Evolutionary conservation across 805 yeast species (phyloP).

Genomic region (Lachancea sp.): DNA sequence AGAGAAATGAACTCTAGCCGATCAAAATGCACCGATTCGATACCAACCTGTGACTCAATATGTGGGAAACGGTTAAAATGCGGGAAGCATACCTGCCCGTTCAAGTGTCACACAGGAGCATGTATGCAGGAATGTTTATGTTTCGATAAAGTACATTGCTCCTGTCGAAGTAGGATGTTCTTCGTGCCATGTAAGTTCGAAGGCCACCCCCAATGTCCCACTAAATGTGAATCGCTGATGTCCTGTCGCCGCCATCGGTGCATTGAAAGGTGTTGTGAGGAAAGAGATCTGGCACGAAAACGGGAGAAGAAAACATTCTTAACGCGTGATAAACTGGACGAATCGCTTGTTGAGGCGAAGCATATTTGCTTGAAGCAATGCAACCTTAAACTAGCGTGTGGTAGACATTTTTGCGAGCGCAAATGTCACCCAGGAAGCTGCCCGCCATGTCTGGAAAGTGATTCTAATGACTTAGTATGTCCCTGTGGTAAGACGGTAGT

Average conservation of each 20-base stretch:
- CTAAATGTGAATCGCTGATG: conserved; percentile 66
- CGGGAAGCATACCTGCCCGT: conserved; percentile 64
- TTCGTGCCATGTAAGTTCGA: conserved; percentile 57
- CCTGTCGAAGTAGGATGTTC: conserved; percentile 53
- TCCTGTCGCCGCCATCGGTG: conserved; percentile 83
- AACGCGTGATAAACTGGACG: conserved; percentile 38
- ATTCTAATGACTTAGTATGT: conserved; percentile 72
- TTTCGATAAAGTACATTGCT: conserved; percentile 47
- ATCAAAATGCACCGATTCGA: conserved; percentile 61
- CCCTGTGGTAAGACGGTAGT: conserved; percentile 75
- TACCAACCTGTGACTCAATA: conserved; percentile 62
- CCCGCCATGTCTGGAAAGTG: conserved; percentile 71
- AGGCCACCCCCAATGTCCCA: conserved; percentile 56
- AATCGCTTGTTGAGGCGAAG: conserved; percentile 59
- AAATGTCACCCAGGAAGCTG: conserved; percentile 79
- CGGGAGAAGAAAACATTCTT: conserved; percentile 40
- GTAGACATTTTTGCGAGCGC: conserved; percentile 59
- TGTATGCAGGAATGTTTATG: conserved; percentile 64
- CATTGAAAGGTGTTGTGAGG: conserved; percentile 58
- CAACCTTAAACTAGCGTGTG: conserved; percentile 56
- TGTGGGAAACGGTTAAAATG: conserved; percentile 64
- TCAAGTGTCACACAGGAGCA: conserved; percentile 69
- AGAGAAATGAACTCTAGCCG: conserved; percentile 39
- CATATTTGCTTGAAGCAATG: conserved; percentile 71
- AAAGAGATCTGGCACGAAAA: conserved; percentile 49